Evolutionary conservation across 805 yeast species (phyloP), one percentile per base, ranked within the genome.

Genomic region (Brettanomyces bruxellensis): DNA sequence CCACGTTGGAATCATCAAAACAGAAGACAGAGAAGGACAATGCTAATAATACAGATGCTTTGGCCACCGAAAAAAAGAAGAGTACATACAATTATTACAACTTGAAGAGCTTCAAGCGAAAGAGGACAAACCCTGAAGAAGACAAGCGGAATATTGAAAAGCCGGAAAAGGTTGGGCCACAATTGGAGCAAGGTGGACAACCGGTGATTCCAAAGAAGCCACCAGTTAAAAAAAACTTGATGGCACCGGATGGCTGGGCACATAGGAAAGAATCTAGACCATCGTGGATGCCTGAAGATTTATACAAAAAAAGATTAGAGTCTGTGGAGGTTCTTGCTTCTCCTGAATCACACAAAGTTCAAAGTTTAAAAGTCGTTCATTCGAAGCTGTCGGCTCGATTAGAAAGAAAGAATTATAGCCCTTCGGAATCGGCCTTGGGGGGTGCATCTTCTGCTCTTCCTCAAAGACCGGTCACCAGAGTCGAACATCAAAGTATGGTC

Each of bases 401-500:
- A 23, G 25, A 23, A n/a, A 12, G n/a, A 23, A 18, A 12, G 25
- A 6, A 23, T 25, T 12, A 23, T 12, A 18, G 13, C 13, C 9
- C 32, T 7, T 9, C 32, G 11, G 3, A 9, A 28, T 28, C 11
- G 11, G 32, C 9, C 7, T 28, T 28, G 32, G 32, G 11, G 3
- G 11, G 32, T 9, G 11, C 9, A 7, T 12, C 41, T 18, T 14
- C 41, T 3, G 28, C 24, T 12, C 14, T 25, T 7, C 42, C 42
- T 11, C 39, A 38, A 7, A 46, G 30, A n/a, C 42, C 39, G 25
- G 41, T 36, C 5, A 23, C 39, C 14, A 50, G 49, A 55, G 12
- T 18, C 8, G 42, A 40, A 25, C 42, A 40, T 25, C 86, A 85
- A 55, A 78, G 78, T 41, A 75, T 86, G 46, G 95, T 93, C 32